These are phyloP conservation scores for Aureobasidium sp. DNA, from an alignment of 2,329 filamentous ascomycete genomes.

Conservation along the genomic window DNA sequence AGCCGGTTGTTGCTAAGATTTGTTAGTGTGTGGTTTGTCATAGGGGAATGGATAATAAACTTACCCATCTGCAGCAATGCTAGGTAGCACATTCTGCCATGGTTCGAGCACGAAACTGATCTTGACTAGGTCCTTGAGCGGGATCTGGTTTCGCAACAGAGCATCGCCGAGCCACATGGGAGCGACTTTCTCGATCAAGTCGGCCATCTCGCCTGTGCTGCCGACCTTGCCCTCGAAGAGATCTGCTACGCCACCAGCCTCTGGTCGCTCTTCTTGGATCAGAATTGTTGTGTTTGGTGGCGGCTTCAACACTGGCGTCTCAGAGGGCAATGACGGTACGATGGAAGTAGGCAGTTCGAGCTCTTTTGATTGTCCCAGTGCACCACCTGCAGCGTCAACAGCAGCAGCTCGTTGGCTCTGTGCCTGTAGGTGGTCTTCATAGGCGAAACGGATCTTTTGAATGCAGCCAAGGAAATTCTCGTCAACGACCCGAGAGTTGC, in stretches of 20 bases:
- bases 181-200: slow-evolving; percentile 75
- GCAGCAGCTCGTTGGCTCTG: slow-evolving; percentile 27
- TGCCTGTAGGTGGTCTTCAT: slow-evolving; percentile 60
- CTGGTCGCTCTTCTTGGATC: slow-evolving; percentile 59
- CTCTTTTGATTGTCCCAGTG: slow-evolving; percentile 16
- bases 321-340: slow-evolving; percentile 61
- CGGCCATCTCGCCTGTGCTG: slow-evolving; percentile 66
- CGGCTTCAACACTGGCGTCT: slow-evolving; percentile 70
- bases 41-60: slow-evolving; percentile 25
- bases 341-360: slow-evolving; percentile 54
- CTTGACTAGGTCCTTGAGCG: slow-evolving; percentile 87
- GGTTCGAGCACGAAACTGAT: slow-evolving; percentile 90
- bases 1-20: slow-evolving; percentile 66
- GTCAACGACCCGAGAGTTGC: slow-evolving; percentile 65
- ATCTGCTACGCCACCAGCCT: slow-evolving; percentile 64
- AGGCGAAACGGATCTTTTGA: slow-evolving; percentile 65
- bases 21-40: slow-evolving; percentile 11
- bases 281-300: slow-evolving; percentile 57
- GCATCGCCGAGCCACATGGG: slow-evolving; percentile 92
- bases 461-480: slow-evolving; percentile 67
- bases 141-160: slow-evolving; percentile 71
- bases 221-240: slow-evolving; percentile 85
- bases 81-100: slow-evolving; percentile 58
- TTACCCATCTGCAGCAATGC: slow-evolving; percentile 66
- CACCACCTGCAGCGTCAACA: slow-evolving; percentile 29